Conservation (phyloP, 192 early-diverging fungal species). For the Globomyces pollinis-pini region DNA sequence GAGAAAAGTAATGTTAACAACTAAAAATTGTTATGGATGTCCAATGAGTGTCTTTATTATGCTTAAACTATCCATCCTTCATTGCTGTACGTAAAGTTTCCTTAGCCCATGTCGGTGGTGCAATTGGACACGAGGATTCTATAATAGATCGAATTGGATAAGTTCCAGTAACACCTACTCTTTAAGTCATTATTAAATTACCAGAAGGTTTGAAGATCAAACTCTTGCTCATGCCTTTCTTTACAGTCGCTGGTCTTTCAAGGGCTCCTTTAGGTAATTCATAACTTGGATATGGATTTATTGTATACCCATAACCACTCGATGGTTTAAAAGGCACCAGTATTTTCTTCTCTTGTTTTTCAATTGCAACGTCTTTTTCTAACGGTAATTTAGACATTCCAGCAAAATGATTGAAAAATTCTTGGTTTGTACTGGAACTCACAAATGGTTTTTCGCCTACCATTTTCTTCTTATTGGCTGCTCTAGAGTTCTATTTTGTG, state of each 20-base stretch:
- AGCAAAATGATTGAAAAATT: constrained; percentile 42
- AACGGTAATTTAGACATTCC: constrained; percentile 14
- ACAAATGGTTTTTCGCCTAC: constrained; percentile 42
- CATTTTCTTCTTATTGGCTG: constrained; percentile 30
- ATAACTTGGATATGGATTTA: constrained; percentile 43
- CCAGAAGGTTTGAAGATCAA: constrained; percentile 38
- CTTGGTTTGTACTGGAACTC: constrained; percentile 21
- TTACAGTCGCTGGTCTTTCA: neutral
- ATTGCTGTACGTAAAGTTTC: constrained; percentile 11
- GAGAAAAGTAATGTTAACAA: too few species aligned
- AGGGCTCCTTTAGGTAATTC: constrained; percentile 19
- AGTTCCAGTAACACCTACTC: constrained; percentile 28
- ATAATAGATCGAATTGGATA: constrained; percentile 43
- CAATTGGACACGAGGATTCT: constrained; percentile 35
- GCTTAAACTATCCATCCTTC: constrained; percentile 1
- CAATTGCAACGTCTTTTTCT: neutral
- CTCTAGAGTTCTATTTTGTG: constrained; percentile 24
- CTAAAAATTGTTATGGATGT: too few species aligned
- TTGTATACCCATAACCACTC: constrained; percentile 38
- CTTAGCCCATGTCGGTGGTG: constrained; percentile 39
- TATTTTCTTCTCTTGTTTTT: constrained; percentile 1
- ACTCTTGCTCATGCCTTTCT: constrained; percentile 8
- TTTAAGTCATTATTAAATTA: too few species aligned
- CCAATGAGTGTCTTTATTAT: too few species aligned
- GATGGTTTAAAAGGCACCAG: constrained; percentile 43